phyloP scores from a whole-genome alignment of 257 asterid genomes.

The Petunia axillaris region DNA sequence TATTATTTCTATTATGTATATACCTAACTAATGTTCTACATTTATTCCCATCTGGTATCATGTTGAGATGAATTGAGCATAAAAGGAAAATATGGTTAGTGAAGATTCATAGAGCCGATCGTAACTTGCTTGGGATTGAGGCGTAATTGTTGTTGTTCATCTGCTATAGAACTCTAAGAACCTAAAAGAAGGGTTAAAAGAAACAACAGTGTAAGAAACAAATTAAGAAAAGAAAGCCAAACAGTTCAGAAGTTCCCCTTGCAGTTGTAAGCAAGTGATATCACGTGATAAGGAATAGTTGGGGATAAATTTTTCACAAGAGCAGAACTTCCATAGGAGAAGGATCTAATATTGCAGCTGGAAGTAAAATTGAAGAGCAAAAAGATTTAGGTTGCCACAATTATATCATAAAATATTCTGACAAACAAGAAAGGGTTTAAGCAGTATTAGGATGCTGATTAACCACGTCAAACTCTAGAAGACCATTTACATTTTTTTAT shows the following conservation, averaged over 20 bases:
- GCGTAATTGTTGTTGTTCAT: too few species aligned
- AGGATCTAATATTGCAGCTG: background rate
- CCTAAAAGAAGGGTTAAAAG: background rate
- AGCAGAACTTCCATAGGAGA: background rate
- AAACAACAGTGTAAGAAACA: background rate
- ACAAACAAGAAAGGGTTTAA: background rate
- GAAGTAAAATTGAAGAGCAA: background rate
- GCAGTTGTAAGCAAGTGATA: background rate
- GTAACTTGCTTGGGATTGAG: too few species aligned
- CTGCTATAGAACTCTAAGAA: background rate
- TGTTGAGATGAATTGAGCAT: too few species aligned
- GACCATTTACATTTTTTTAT: background rate
- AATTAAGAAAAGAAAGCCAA: background rate
- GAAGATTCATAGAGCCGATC: too few species aligned
- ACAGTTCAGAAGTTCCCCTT: background rate
- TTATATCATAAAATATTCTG: background rate
- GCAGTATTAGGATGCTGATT: background rate
- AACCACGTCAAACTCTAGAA: background rate
- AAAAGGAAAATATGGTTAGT: too few species aligned
- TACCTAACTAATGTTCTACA: too few species aligned
- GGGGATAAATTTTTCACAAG: background rate
- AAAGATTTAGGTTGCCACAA: background rate
- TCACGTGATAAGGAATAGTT: background rate
- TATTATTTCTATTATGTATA: too few species aligned
- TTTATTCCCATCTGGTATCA: too few species aligned